A percentile compares a stretch with the other conserved stretches of the same genome.
These are phyloP conservation scores for Talaromyces sp. DNA, from an alignment of 2,329 filamentous ascomycete genomes.

Conservation along the genomic window DNA sequence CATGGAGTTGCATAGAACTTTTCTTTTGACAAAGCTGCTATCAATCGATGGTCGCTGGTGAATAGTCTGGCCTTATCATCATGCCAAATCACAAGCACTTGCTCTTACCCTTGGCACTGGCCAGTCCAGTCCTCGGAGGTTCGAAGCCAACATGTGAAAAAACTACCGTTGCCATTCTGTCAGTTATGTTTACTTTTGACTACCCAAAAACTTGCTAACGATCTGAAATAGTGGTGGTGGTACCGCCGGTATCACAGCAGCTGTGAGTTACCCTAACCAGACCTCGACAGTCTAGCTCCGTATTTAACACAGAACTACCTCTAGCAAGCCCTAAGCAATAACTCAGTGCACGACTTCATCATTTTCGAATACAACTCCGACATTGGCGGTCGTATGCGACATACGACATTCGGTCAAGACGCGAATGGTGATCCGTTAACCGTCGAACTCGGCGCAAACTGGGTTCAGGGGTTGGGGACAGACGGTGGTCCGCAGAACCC, in stretches of 20 bases:
- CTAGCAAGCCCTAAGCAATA: conserved; percentile 60
- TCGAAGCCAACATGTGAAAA: conserved; percentile 28
- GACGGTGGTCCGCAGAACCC: conserved; percentile 55
- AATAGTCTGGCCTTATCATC: background rate
- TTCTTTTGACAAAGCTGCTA: background rate
- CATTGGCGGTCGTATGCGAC: conserved; percentile 62
- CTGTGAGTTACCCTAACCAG: conserved; percentile 38
- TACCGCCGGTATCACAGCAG: conserved; percentile 63
- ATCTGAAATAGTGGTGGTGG: conserved; percentile 52
- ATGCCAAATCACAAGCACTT: background rate
- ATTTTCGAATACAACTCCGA: conserved; percentile 63
- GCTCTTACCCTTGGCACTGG: background rate
- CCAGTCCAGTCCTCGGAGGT: conserved; percentile 18
- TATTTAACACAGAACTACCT: conserved; percentile 17
- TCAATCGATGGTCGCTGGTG: background rate
- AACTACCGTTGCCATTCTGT: conserved; percentile 38
- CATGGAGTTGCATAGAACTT: background rate
- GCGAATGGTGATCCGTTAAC: conserved; percentile 54
- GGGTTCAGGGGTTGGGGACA: conserved; percentile 51
- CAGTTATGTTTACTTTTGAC: conserved; percentile 13
- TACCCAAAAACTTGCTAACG: background rate
- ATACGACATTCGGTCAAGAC: conserved; percentile 57
- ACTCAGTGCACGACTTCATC: conserved; percentile 62
- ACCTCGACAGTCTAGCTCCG: background rate
- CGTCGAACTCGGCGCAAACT: conserved; percentile 68